Percentiles rank a stretch among this genome's conserved stretches.
These are phyloP conservation scores for Neospermospora avenae DNA, from an alignment of 2,329 filamentous ascomycete species.

Conservation along the genomic window DNA sequence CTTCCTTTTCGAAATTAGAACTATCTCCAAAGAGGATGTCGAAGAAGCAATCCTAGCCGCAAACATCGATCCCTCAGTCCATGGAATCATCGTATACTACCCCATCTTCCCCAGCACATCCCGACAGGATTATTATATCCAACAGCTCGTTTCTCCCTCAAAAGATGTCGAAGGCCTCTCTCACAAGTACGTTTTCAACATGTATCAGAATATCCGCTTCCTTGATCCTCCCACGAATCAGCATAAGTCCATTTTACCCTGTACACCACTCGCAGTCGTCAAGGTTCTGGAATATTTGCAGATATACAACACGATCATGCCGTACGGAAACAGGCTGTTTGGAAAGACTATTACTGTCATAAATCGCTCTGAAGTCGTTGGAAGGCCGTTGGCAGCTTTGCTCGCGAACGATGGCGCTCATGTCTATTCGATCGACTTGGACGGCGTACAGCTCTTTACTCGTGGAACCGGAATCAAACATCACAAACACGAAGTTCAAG, in stretches of 20 bases:
- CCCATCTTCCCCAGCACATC: conserved; percentile 83
- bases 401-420: conserved; percentile 94
- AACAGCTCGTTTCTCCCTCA: conserved; percentile 83
- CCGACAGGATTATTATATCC: conserved; percentile 88
- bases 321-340: conserved; percentile 88
- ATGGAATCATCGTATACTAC: conserved; percentile 96
- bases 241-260: conserved; percentile 90
- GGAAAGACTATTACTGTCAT: conserved; percentile 95
- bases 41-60: conserved; percentile 85
- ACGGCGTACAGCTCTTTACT: conserved; percentile 87
- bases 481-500: conserved; percentile 75
- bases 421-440: conserved; percentile 93
- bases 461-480: conserved; percentile 84
- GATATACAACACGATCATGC: conserved; percentile 93
- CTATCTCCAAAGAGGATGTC: conserved; percentile 80
- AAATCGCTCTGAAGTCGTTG: conserved; percentile 94
- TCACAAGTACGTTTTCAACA: conserved; percentile 95
- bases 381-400: conserved; percentile 84
- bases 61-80: conserved; percentile 72
- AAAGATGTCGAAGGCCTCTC: conserved; percentile 97
- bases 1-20: conserved; percentile 82
- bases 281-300: conserved; percentile 95
- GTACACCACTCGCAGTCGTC: conserved; percentile 91
- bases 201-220: conserved; percentile 98
- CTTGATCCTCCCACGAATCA: conserved; percentile 73